Evolutionary conservation across 371 early-diverging fungal genomes (phyloP).

Genomic region (Encephalitozoon romaleae): DNA sequence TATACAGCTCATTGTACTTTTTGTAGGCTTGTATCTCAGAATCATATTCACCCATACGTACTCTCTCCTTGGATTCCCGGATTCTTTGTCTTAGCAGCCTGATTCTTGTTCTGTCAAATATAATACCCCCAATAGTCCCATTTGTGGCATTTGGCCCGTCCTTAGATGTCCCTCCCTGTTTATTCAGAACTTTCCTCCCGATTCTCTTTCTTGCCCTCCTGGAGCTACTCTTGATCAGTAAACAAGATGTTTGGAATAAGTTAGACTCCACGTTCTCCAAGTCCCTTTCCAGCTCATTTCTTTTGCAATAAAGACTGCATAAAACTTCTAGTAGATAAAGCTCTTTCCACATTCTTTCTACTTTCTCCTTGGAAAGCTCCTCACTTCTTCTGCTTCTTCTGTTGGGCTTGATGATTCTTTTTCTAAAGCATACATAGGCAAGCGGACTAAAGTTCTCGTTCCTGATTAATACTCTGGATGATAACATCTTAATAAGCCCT

Average conservation of each 20-base stretch:
- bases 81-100: neutral
- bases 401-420: constrained; percentile 42
- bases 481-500: neutral
- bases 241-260: neutral
- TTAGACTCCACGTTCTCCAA: neutral
- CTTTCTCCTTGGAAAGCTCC: constrained; percentile 28
- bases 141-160: neutral
- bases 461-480: constrained; percentile 24
- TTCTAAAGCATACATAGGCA: constrained; percentile 54
- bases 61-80: neutral
- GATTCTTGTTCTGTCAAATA: neutral
- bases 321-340: constrained; percentile 16
- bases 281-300: constrained; percentile 2
- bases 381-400: constrained; percentile 53
- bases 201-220: neutral
- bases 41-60: neutral
- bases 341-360: constrained; percentile 33
- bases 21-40: neutral
- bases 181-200: neutral
- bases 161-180: neutral
- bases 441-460: constrained; percentile 25
- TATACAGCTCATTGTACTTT: neutral
- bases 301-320: constrained; percentile 3
- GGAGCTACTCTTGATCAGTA: neutral
- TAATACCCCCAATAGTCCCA: neutral